Conservation (phyloP, 2,329 filamentous ascomycete species). For the Aspergillus ochraceus region DNA sequence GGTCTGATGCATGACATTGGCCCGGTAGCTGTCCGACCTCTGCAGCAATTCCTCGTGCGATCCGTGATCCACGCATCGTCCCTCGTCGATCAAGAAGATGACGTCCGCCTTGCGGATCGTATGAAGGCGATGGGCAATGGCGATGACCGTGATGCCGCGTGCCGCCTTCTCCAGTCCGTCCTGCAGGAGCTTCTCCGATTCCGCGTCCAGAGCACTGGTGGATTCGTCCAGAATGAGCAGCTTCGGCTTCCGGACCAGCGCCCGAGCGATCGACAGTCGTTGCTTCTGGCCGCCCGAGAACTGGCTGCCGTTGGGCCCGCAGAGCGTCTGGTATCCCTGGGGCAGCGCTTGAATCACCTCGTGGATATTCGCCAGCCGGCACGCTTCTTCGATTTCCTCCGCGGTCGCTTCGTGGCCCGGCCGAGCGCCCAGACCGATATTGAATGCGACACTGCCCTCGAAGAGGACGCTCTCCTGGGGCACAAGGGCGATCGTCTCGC, state of each 20-base stretch:
- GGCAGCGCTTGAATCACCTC: conserved; percentile 65
- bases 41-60: conserved; percentile 61
- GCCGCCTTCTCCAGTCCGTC: conserved; percentile 38
- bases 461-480: conserved; percentile 52
- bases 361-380: conserved; percentile 68
- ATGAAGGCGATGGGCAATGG: conserved; percentile 44
- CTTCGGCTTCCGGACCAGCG: conserved; percentile 55
- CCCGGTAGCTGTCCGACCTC: conserved; percentile 40
- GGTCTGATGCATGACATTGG: conserved; percentile 41
- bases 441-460: conserved; percentile 50
- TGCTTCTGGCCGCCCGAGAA: conserved; percentile 62
- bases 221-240: conserved; percentile 62
- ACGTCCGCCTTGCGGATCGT: conserved; percentile 69
- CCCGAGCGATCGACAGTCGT: conserved; percentile 58
- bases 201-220: conserved; percentile 59
- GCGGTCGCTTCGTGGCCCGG: conserved; percentile 57
- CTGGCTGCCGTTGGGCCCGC: conserved; percentile 57
- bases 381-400: conserved; percentile 66
- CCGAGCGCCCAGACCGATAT: conserved; percentile 45
- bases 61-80: conserved; percentile 63
- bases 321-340: conserved; percentile 62
- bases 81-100: conserved; percentile 74
- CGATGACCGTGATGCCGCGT: conserved; percentile 41
- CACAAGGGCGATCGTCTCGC: conserved; percentile 48
- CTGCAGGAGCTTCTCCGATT: conserved; percentile 52